These are phyloP conservation scores for Cladobotryum mycophilum DNA, from an alignment of 2,329 filamentous ascomycete genomes.

Conservation along the genomic window DNA sequence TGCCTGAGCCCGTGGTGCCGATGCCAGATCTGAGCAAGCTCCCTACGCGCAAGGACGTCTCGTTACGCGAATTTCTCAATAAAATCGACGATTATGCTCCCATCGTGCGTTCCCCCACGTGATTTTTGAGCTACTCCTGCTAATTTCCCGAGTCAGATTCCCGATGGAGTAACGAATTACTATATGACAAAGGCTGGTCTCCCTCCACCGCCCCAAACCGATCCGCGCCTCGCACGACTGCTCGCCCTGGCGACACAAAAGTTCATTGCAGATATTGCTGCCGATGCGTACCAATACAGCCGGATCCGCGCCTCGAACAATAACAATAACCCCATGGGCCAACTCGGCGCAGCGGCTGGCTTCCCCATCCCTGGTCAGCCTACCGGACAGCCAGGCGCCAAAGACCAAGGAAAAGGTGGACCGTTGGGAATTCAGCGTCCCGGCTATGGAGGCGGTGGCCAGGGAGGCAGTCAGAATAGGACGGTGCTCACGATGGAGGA, in stretches of 20 bases:
- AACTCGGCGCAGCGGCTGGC: slow-evolving; percentile 67
- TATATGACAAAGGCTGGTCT: slow-evolving; percentile 96
- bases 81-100: slow-evolving; percentile 99
- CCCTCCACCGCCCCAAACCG: slow-evolving; percentile 83
- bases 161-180: slow-evolving; percentile 94
- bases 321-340: slow-evolving; percentile 86
- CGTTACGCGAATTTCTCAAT: slow-evolving; percentile 80
- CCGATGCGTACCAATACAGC: slow-evolving; percentile 96
- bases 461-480: slow-evolving; percentile 80
- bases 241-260: slow-evolving; percentile 98
- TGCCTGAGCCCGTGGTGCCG: slow-evolving; percentile 38
- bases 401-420: slow-evolving; percentile 51
- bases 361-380: slow-evolving; percentile 60
- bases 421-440: slow-evolving; percentile 69
- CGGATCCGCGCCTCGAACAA: slow-evolving; percentile 86
- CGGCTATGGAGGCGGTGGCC: slow-evolving; percentile 80
- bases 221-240: slow-evolving; percentile 82
- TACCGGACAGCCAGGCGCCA: slow-evolving; percentile 48
- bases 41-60: slow-evolving; percentile 83
- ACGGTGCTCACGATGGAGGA: slow-evolving; percentile 99
- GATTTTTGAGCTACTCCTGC: neutral
- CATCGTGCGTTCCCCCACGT: slow-evolving; percentile 58
- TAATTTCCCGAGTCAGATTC: slow-evolving; percentile 56
- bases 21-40: slow-evolving; percentile 52
- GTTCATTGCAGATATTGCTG: slow-evolving; percentile 95